A percentile compares a stretch with the other conserved stretches of the same genome.
Conservation (phyloP, 768 basidiomycete species). For the Suillus placidus region DNA sequence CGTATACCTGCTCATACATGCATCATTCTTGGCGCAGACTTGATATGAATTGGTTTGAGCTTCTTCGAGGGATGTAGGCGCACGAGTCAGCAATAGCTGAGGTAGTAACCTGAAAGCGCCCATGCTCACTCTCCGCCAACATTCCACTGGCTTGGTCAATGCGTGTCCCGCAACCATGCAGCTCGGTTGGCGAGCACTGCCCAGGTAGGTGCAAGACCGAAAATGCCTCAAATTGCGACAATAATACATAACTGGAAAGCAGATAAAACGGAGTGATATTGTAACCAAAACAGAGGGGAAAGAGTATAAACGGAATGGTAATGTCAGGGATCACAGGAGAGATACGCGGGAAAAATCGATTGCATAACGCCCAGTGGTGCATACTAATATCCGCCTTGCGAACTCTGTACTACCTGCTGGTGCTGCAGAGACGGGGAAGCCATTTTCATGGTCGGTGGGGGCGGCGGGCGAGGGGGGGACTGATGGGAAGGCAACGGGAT, state of each 20-base stretch:
- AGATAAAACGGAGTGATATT: slow-evolving; percentile 38
- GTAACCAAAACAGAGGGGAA: slow-evolving; percentile 38
- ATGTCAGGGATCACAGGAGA: slow-evolving; percentile 9
- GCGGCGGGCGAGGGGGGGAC: slow-evolving; percentile 52
- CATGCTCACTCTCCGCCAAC: background rate
- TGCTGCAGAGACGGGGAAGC: slow-evolving; percentile 59
- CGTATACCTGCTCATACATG: background rate
- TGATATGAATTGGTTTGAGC: background rate
- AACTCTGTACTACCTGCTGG: slow-evolving; percentile 53
- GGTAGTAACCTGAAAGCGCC: background rate
- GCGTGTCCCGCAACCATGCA: background rate
- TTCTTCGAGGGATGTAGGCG: background rate
- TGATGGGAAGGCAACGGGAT: slow-evolving; percentile 42
- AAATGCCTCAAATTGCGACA: slow-evolving; percentile 7
- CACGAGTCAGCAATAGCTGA: background rate
- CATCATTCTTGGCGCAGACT: background rate
- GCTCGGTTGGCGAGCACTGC: background rate
- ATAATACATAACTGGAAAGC: slow-evolving; percentile 42
- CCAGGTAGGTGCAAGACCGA: background rate
- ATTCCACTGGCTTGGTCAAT: background rate
- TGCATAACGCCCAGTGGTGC: slow-evolving; percentile 17
- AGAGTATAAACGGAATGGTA: slow-evolving; percentile 36
- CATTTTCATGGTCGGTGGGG: slow-evolving; percentile 55
- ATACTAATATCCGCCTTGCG: slow-evolving; percentile 54
- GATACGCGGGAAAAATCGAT: slow-evolving; percentile 22